phyloP scores from a whole-genome alignment of 345 rosid genomes.

The Salix arbutifolia region DNA sequence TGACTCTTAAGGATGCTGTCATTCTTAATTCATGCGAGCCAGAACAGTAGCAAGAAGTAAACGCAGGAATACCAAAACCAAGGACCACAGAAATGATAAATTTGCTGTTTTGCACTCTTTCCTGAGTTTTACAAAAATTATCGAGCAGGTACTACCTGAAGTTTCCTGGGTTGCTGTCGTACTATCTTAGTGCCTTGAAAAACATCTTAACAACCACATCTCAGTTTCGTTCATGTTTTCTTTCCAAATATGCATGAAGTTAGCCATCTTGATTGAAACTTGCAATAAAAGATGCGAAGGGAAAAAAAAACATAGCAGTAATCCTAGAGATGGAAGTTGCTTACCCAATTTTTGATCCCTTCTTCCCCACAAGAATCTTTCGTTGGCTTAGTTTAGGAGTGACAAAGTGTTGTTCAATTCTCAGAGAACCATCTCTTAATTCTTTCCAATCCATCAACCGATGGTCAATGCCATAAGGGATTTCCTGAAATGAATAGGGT shows the following conservation, averaged over 20 bases:
- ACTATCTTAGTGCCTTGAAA: neutral
- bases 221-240: neutral
- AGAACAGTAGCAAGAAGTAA: neutral
- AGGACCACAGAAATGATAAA: neutral
- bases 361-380: slow-evolving; percentile 89
- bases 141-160: neutral
- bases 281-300: neutral
- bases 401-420: slow-evolving; percentile 85
- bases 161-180: neutral
- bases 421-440: slow-evolving; percentile 70
- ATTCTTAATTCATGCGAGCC: neutral
- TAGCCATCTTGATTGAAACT: neutral
- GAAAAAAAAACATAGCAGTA: neutral
- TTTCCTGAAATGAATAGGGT: slow-evolving; percentile 48
- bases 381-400: slow-evolving; percentile 76
- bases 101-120: neutral
- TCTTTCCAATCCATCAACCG: slow-evolving; percentile 88
- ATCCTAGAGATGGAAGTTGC: neutral
- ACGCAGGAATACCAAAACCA: slow-evolving; percentile 2
- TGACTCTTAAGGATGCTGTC: neutral
- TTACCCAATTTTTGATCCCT: slow-evolving; percentile 82
- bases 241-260: neutral
- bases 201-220: neutral
- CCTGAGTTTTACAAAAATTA: neutral
- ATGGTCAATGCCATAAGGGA: slow-evolving; percentile 74